phyloP scores from a whole-genome alignment of 441 rosid species.

The Gossypium lobatum region DNA sequence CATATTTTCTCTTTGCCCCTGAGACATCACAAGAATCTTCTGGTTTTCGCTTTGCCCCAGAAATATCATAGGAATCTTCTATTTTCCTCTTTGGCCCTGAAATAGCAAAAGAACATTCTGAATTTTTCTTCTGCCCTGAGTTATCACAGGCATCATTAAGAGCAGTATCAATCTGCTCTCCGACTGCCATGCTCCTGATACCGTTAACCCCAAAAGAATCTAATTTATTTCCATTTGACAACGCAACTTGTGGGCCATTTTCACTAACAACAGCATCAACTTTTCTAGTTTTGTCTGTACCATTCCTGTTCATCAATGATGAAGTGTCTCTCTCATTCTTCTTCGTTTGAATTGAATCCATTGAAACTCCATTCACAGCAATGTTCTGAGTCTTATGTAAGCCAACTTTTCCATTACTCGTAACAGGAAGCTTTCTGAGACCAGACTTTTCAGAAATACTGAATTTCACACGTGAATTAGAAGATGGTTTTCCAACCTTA shows the following conservation, averaged over 20 bases:
- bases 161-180: constrained; percentile 15
- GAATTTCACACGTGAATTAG: constrained; percentile 47
- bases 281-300: constrained; percentile 26
- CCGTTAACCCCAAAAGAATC: constrained; percentile 31
- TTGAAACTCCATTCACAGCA: constrained; percentile 31
- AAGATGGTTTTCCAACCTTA: constrained; percentile 51
- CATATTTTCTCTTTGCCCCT: neutral
- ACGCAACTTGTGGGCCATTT: constrained; percentile 20
- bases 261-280: constrained; percentile 31
- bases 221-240: constrained; percentile 31
- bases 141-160: neutral
- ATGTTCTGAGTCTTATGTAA: constrained; percentile 35
- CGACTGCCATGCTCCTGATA: constrained; percentile 13
- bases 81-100: neutral
- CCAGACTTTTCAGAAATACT: constrained; percentile 46
- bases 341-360: constrained; percentile 22
- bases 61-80: neutral
- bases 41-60: neutral
- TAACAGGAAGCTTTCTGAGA: constrained; percentile 41
- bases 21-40: neutral
- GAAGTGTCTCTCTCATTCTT: constrained; percentile 35
- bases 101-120: neutral
- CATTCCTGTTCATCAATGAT: constrained; percentile 26
- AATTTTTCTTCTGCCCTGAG: neutral
- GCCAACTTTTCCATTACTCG: constrained; percentile 40